phyloP scores from a whole-genome alignment of 352 stramenopile genomes.

The Globisporangium uncinulatum region DNA sequence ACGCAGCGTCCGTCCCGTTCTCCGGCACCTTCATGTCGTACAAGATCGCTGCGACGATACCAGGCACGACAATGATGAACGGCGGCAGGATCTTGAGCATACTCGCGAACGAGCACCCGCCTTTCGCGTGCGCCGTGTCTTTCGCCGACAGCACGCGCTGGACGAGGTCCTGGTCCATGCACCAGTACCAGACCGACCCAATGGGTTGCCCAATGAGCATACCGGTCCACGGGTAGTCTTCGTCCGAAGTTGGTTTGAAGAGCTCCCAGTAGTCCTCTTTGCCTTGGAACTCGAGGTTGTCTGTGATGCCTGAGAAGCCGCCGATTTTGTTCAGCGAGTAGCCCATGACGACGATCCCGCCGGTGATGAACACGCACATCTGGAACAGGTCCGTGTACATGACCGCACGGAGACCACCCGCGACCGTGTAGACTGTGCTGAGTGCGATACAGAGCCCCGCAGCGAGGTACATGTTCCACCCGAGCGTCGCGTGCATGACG shows the following conservation, averaged over 20 bases:
- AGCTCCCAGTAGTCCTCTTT: slow-evolving; percentile 44
- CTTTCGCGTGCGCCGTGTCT: slow-evolving; percentile 55
- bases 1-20: slow-evolving; percentile 51
- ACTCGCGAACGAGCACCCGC: slow-evolving; percentile 43
- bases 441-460: slow-evolving; percentile 44
- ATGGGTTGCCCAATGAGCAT: slow-evolving; percentile 63
- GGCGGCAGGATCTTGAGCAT: slow-evolving; percentile 62
- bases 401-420: slow-evolving; percentile 50
- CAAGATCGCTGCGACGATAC: slow-evolving; percentile 51
- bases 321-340: slow-evolving; percentile 52
- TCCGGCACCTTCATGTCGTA: slow-evolving; percentile 51
- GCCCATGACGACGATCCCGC: slow-evolving; percentile 49
- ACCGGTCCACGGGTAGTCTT: slow-evolving; percentile 63
- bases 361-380: slow-evolving; percentile 57
- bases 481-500: slow-evolving; percentile 51
- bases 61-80: slow-evolving; percentile 65
- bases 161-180: slow-evolving; percentile 67
- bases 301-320: slow-evolving; percentile 40
- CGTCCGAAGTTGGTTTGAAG: slow-evolving; percentile 43
- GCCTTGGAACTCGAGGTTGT: slow-evolving; percentile 37
- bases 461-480: slow-evolving; percentile 52
- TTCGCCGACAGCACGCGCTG: slow-evolving; percentile 68
- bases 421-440: slow-evolving; percentile 54
- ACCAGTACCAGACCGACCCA: slow-evolving; percentile 69
- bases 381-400: slow-evolving; percentile 75